These are phyloP conservation scores for Lycium barbarum DNA, from an alignment of 257 asterid genomes.

Conservation along the genomic window DNA sequence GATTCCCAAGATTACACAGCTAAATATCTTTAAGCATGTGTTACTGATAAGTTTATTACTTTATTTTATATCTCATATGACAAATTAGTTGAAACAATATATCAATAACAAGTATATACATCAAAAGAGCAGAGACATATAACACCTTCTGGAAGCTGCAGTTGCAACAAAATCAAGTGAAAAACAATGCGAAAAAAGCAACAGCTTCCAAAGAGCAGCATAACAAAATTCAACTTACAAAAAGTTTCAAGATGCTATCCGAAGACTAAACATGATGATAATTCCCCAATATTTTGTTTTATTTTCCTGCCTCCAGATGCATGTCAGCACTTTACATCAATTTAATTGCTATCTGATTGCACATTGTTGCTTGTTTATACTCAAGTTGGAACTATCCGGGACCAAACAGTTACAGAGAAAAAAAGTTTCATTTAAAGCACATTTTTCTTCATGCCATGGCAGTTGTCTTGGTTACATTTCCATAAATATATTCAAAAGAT, in stretches of 20 bases:
- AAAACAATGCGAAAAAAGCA: not conserved
- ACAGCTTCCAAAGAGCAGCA: not conserved
- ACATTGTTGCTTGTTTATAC: not conserved
- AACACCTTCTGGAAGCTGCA: not conserved
- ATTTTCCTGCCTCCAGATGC: not conserved
- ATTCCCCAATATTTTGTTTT: not conserved
- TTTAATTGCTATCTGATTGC: constrained; percentile 3
- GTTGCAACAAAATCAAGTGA: not conserved
- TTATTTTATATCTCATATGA: not conserved
- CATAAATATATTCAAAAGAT: not conserved
- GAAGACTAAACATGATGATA: not conserved
- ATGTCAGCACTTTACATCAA: not conserved
- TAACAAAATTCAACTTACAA: not conserved
- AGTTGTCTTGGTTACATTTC: not conserved
- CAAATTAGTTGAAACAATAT: not conserved
- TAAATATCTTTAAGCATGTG: not conserved
- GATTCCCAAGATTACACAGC: not conserved
- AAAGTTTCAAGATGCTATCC: not conserved
- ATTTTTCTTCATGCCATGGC: not conserved
- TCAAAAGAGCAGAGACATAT: constrained; percentile 6
- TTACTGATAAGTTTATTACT: not conserved
- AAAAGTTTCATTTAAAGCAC: not conserved
- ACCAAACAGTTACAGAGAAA: not conserved
- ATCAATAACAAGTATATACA: not conserved
- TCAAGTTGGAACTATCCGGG: not conserved